phyloP scores from a whole-genome alignment of 805 yeast genomes.

The Yamadazyma tumulicola region DNA sequence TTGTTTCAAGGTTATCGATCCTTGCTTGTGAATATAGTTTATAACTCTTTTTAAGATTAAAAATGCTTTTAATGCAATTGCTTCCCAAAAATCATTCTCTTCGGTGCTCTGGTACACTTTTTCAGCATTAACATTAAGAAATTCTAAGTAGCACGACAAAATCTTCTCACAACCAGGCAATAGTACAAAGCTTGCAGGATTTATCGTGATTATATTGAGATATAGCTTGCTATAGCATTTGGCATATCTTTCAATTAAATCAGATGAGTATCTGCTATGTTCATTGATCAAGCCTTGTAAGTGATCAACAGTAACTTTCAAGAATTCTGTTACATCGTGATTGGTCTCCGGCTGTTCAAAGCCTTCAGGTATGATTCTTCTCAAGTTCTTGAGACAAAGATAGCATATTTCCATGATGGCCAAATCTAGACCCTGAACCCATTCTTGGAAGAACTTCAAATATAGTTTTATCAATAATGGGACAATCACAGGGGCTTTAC shows the following conservation, averaged over 20 bases:
- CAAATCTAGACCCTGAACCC: conserved; percentile 52
- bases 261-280: conserved; percentile 48
- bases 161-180: conserved; percentile 62
- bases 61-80: conserved; percentile 63
- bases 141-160: conserved; percentile 54
- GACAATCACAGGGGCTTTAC: conserved; percentile 61
- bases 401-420: conserved; percentile 72
- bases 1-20: conserved; percentile 62
- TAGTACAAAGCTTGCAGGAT: conserved; percentile 69
- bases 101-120: conserved; percentile 55
- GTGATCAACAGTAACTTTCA: conserved; percentile 54
- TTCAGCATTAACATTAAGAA: conserved; percentile 64
- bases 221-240: conserved; percentile 75
- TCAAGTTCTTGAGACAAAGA: conserved; percentile 65
- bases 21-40: conserved; percentile 58
- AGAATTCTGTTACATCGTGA: conserved; percentile 55
- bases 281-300: conserved; percentile 52
- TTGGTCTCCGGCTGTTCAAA: conserved; percentile 66
- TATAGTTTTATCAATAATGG: conserved; percentile 61
- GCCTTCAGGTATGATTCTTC: conserved; percentile 76
- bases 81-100: conserved; percentile 70
- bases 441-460: conserved; percentile 53
- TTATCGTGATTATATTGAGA: conserved; percentile 51
- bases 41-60: conserved; percentile 62
- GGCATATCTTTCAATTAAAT: conserved; percentile 63